phyloP scores from a whole-genome alignment of 148 eudicot species.

The Chenopodium album region DNA sequence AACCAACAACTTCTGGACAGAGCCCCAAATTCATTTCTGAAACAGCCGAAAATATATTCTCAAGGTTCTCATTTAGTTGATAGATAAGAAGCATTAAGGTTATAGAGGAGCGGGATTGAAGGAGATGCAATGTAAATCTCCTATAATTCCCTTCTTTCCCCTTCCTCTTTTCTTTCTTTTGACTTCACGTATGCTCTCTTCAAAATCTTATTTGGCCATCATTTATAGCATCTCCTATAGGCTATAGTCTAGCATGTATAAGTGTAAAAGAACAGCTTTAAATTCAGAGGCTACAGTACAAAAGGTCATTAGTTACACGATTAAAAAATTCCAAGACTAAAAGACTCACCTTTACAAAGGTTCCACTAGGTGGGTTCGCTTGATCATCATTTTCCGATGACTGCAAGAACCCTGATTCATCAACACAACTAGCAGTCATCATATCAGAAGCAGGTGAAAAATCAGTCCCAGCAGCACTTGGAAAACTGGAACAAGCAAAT shows the following conservation, averaged over 20 bases:
- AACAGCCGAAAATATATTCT: background rate
- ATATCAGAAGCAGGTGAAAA: conserved; percentile 54
- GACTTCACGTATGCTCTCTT: background rate
- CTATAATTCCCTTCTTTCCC: background rate
- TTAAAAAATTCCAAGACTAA: background rate
- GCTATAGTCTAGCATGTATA: background rate
- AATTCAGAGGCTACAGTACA: background rate
- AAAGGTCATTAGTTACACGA: background rate
- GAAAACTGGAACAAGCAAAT: conserved; percentile 55
- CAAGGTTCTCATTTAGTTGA: background rate
- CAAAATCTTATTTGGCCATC: background rate
- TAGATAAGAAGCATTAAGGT: background rate
- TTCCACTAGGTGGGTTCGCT: conserved; percentile 50
- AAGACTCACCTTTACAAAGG: conserved; percentile 67
- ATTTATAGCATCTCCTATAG: background rate
- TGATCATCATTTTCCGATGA: conserved; percentile 70
- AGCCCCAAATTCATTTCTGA: background rate
- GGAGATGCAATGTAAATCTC: background rate
- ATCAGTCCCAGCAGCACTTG: conserved; percentile 51
- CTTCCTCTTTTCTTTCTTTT: background rate
- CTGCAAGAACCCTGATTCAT: conserved; percentile 79
- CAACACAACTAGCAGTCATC: conserved; percentile 63
- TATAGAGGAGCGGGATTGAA: background rate
- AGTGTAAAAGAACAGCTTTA: background rate
- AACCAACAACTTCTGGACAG: background rate